Base-by-base conservation (phyloP, 768 basidiomycete species). In the Tylopilus subfusipes region DNA sequence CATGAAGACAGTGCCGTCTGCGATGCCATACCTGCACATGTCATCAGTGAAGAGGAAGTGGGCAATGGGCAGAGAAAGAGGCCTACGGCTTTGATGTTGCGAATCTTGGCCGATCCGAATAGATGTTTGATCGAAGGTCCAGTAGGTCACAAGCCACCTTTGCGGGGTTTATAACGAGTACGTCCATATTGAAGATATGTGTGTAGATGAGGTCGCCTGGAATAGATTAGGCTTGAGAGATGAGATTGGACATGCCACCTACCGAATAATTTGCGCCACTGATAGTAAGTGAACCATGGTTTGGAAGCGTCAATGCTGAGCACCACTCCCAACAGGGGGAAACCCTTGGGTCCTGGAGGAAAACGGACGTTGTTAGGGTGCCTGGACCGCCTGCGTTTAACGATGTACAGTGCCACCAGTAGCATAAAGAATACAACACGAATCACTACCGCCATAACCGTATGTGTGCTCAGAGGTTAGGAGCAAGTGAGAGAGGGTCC, bases 271-370 rank as follows among this genome's bases (percentile, higher is more conserved):
- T 54, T 56, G 19, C 71, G 66, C 72, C 71, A 73, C 29, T 66
- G 59, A 25, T 56, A 55, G 50, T 70, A 74, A n/a, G 72, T 64
- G 44, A 60, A 39, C 73, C 72, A 73, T 19, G 73, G 69, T 5
- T 57, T 55, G 14, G 63, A 56, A 14, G 58, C 14, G 40, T 73
- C 62, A n/a, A 73, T 48, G 22, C 63, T 64, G 25, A 64, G 50
- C 19, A 48, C 54, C 16, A 56, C 59, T 39, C 72, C 72, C 25
- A 72, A 29, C 18, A 73, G 10, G 13, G 72, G 72, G 33, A 82
- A 61, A 42, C 78, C 75, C 61, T 69, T 78, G 6, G 84, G 82
- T 19, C 82, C 83, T 34, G 77, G 79, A 43, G 78, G 78, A 27
- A 81, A 71, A 19, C 72, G 61, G 38, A 42, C n/a, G 8, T 50